Base-by-base conservation (phyloP, 345 rosid genomes). In the Melaleuca alternifolia region DNA sequence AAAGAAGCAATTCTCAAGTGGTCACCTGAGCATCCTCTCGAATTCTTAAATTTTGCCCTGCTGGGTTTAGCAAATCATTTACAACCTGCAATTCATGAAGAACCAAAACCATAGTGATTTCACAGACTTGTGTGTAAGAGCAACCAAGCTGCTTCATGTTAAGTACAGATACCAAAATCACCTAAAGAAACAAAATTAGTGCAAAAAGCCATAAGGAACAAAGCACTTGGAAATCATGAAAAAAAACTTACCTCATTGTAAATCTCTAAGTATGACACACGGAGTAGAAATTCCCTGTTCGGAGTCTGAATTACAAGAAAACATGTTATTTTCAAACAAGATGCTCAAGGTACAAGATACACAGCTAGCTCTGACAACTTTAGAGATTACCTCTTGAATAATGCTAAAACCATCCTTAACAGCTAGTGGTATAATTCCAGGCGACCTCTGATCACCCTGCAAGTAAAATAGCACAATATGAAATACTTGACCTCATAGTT, bases 371-470 rank as follows among this genome's bases (percentile, higher is more conserved):
- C 84, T 84, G 79, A 83, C 83, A 88, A 91, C 82, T 46, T 86
- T 56, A 46, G 59, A 85, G 52, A 75, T 33, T 92, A 97, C 99
- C 99, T 97, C 99, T 92, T 97, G 99, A 90, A 97, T 97, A 87
- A 97, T 95, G 87, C 96, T 93, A 93, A 97, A 97, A 89, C 94
- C 98, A 91, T 97, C 99, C 90, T 97, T 97, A 89, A 97, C 99
- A 33, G 99, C 99, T 86, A 97, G 86, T 8, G 99, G 98, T 89
- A 96, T 97, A 65, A 95, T 96, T 87, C 99, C 99, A 83, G 99
- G 99, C 85, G 99, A 97, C 93, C 99, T 97, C 89, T 97, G 99
- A 93, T 96, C 99, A 90, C 99, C 99, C 99, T 97, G 97, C 87
- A 91, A 93, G 18, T 9, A 33, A 71, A 18, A 48, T 48, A 71